Conservation (phyloP, 495 filamentous ascomycete genomes). For the Bacidia gigantensis region DNA sequence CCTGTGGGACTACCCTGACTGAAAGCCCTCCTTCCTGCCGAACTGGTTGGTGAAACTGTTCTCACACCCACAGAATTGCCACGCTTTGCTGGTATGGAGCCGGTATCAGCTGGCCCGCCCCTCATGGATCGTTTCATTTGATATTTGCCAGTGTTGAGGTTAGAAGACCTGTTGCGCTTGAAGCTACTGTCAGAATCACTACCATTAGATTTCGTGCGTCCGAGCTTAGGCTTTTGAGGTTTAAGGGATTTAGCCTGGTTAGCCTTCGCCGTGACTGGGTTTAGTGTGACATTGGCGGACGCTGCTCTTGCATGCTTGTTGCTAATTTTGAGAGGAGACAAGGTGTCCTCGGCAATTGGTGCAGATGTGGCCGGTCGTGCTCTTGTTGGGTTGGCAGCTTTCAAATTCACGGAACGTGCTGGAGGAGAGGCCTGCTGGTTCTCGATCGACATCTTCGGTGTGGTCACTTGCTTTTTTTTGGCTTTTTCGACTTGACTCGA, state of each 20-base stretch:
- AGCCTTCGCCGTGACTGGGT: too few relatives aligned
- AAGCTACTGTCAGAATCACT: slow-evolving; percentile 53
- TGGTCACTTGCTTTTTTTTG: too few relatives aligned
- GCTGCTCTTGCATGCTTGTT: not conserved
- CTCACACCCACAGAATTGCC: slow-evolving; percentile 25
- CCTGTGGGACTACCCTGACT: slow-evolving; percentile 13
- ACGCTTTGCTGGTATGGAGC: slow-evolving; percentile 23
- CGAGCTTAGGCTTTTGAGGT: slow-evolving; percentile 11
- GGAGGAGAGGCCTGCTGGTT: not conserved
- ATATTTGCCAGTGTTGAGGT: slow-evolving; percentile 26
- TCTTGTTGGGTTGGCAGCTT: not conserved
- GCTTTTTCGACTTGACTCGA: not conserved
- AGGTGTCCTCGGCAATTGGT: not conserved
- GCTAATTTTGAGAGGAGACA: not conserved
- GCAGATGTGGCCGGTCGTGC: not conserved
- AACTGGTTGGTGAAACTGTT: slow-evolving; percentile 21
- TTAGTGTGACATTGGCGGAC: slow-evolving; percentile 5
- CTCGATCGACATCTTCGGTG: slow-evolving; percentile 4
- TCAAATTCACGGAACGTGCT: not conserved
- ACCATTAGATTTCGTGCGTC: slow-evolving; percentile 33
- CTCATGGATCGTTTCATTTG: slow-evolving; percentile 46
- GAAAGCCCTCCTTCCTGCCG: slow-evolving; percentile 14
- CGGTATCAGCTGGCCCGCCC: slow-evolving; percentile 21
- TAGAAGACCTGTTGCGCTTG: slow-evolving; percentile 31
- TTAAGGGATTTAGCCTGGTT: not conserved